A percentile compares a stretch with the other conserved stretches of the same genome.
Conservation (phyloP, 2,329 filamentous ascomycete genomes). For the Penicillium sp. region DNA sequence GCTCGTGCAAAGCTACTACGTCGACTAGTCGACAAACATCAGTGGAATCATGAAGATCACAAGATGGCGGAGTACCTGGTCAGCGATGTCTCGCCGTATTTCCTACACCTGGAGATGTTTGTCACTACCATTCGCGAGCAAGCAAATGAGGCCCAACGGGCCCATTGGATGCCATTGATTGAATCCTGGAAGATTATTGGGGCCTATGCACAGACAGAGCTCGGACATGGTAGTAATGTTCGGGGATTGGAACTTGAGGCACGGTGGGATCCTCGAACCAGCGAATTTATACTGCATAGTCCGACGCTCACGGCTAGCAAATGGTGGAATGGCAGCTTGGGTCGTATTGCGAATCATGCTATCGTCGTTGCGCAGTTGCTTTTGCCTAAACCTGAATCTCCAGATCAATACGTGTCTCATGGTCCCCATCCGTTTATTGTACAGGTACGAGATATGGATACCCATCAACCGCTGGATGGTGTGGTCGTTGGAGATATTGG, state of each 20-base stretch:
- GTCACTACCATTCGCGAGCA: constrained; percentile 54
- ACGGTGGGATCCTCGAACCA: constrained; percentile 46
- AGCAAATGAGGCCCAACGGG: constrained; percentile 48
- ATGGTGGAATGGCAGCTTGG: constrained; percentile 58
- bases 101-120: constrained; percentile 55
- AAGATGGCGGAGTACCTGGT: constrained; percentile 55
- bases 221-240: constrained; percentile 57
- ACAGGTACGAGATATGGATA: constrained; percentile 52
- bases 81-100: constrained; percentile 56
- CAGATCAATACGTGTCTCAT: constrained; percentile 42
- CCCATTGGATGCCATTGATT: constrained; percentile 53
- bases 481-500: constrained; percentile 58
- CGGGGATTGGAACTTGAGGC: constrained; percentile 52
- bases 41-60: constrained; percentile 53
- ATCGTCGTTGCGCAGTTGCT: constrained; percentile 56
- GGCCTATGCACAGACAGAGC: constrained; percentile 54
- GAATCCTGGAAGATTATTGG: constrained; percentile 53
- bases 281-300: constrained; percentile 54
- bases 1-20: constrained; percentile 54
- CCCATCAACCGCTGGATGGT: constrained; percentile 48
- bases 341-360: constrained; percentile 56
- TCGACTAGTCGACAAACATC: constrained; percentile 46
- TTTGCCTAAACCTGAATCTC: constrained; percentile 37
- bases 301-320: constrained; percentile 55
- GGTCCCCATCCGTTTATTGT: constrained; percentile 56